A percentile compares a stretch with the other conserved stretches of the same genome.
These are phyloP conservation scores for Avena atlantica DNA, from an alignment of 176 grass and related monocot species.

Conservation along the genomic window DNA sequence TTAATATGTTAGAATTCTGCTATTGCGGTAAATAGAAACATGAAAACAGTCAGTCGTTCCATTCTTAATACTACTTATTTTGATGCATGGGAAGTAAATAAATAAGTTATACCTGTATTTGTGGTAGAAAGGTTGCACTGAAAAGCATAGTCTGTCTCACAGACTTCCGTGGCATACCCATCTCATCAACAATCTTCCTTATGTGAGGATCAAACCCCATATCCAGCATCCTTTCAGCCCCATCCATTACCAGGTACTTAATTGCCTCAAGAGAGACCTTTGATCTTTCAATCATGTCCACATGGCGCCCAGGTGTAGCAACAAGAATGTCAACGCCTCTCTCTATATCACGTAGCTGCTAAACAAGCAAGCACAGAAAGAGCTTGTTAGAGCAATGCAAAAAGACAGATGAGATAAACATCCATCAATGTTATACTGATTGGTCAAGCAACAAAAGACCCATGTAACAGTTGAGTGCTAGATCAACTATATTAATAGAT, in stretches of 20 bases:
- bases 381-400: not conserved
- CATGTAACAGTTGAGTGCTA: not conserved
- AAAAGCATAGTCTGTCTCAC: conserved; percentile 86
- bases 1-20: not conserved
- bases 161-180: conserved; percentile 69
- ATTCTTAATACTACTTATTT: not conserved
- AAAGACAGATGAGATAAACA: not conserved
- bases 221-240: conserved; percentile 96
- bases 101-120: conserved; percentile 62
- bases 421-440: not conserved
- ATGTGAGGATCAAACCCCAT: conserved; percentile 97
- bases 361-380: conserved; percentile 34
- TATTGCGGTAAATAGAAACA: conserved; percentile 22
- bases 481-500: not conserved
- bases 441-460: not conserved
- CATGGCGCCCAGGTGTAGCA: conserved; percentile 80
- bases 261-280: conserved; percentile 75
- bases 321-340: conserved; percentile 77
- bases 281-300: conserved; percentile 75
- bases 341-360: conserved; percentile 71
- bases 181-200: conserved; percentile 73
- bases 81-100: not conserved
- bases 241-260: conserved; percentile 76
- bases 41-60: not conserved
- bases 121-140: conserved; percentile 84